Percentiles rank a stretch among this genome's conserved stretches.
Evolutionary conservation across 345 rosid genomes (phyloP).

Genomic region (Syzygium aqueum): DNA sequence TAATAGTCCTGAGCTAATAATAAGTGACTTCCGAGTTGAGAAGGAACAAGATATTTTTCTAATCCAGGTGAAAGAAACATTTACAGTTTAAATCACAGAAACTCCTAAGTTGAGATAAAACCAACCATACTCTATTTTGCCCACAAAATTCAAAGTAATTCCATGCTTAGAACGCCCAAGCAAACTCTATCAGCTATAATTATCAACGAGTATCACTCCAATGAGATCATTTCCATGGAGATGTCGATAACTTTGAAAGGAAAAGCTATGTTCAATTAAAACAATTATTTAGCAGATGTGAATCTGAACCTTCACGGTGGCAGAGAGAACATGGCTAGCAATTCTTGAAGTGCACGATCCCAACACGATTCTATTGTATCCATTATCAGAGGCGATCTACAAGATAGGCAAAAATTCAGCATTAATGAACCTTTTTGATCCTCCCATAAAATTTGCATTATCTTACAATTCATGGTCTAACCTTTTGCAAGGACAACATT

Average conservation of each 20-base stretch:
- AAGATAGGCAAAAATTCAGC: not conserved
- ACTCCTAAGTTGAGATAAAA: not conserved
- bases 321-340: constrained; percentile 79
- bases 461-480: constrained; percentile 4
- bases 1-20: not conserved
- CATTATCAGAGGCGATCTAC: constrained; percentile 67
- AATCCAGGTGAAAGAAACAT: not conserved
- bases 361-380: constrained; percentile 61
- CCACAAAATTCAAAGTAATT: not conserved
- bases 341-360: constrained; percentile 83
- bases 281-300: not conserved
- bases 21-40: not conserved
- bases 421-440: not conserved
- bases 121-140: not conserved
- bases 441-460: not conserved
- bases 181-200: not conserved
- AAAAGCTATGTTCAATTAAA: not conserved
- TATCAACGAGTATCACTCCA: not conserved
- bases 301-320: constrained; percentile 72
- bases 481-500: constrained; percentile 78
- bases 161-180: not conserved
- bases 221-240: not conserved
- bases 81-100: not conserved
- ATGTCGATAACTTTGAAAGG: not conserved
- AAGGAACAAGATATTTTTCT: not conserved